Conservation (phyloP, 257 asterid genomes). For the Phtheirospermum japonicum region DNA sequence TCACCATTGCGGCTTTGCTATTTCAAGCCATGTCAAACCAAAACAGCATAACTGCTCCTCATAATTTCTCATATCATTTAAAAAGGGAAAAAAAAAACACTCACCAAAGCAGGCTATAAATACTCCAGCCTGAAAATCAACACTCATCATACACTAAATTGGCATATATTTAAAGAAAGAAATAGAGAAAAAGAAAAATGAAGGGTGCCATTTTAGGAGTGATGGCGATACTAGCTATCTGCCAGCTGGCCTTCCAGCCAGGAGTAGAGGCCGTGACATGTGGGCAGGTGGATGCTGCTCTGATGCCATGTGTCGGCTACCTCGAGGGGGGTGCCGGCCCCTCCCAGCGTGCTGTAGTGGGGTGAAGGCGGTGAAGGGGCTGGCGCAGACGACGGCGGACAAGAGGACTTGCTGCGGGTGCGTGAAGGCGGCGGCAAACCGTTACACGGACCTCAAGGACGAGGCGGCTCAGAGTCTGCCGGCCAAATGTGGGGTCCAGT, state of each 20-base stretch:
- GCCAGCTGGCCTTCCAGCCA: conserved; percentile 21
- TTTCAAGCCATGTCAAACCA: background rate
- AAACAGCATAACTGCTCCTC: conserved; percentile 3
- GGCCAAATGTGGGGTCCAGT: conserved; percentile 29
- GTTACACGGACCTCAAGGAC: conserved; percentile 33
- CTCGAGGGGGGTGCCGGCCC: conserved; percentile 29
- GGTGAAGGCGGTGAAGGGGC: conserved; percentile 24
- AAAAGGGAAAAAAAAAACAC: no score
- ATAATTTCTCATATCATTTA: background rate
- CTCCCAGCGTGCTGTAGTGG: conserved; percentile 31
- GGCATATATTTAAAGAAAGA: no score
- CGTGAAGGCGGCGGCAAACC: conserved; percentile 34
- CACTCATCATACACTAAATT: background rate
- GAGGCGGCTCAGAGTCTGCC: conserved; percentile 39
- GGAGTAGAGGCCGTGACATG: conserved; percentile 33
- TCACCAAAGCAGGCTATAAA: background rate
- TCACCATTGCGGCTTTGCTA: background rate
- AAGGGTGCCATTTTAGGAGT: conserved; percentile 23
- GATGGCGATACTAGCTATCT: conserved; percentile 20
- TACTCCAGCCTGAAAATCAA: background rate
- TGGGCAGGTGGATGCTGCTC: conserved; percentile 32
- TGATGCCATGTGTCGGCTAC: conserved; percentile 31
- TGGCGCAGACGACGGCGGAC: conserved; percentile 24
- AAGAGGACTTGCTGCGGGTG: conserved; percentile 35
- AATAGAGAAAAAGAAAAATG: conserved; percentile 16